Evolutionary conservation across 2,329 filamentous ascomycete species (phyloP).

Genomic region (Xylariaceae sp.): DNA sequence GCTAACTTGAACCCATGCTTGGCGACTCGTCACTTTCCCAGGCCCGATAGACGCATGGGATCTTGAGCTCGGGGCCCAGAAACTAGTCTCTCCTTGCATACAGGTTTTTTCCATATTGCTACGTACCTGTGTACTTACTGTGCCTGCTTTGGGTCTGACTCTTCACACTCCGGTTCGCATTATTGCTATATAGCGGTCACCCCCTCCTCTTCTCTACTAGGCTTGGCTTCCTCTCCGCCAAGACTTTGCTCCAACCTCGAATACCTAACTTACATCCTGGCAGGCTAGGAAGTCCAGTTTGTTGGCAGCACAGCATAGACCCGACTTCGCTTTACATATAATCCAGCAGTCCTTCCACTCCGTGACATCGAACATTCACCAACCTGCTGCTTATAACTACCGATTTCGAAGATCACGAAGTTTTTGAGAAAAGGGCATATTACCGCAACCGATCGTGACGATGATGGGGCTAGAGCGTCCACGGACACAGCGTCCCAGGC

Average conservation of each 20-base stretch:
- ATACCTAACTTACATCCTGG: constrained; percentile 14
- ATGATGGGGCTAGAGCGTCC: constrained; percentile 36
- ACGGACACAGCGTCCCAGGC: constrained; percentile 44
- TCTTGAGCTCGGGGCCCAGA: too few species aligned
- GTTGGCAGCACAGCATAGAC: constrained; percentile 22
- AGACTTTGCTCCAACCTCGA: constrained; percentile 4
- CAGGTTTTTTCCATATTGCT: too few species aligned
- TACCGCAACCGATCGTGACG: constrained; percentile 15
- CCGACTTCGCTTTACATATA: constrained; percentile 2
- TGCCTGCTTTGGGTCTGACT: neutral
- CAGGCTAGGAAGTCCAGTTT: constrained; percentile 25
- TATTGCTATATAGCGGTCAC: constrained; percentile 28
- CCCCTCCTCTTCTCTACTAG: constrained; percentile 17
- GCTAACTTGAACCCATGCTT: too few species aligned
- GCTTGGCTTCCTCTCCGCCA: constrained; percentile 13
- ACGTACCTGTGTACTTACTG: too few species aligned
- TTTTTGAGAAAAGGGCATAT: neutral
- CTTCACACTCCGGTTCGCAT: constrained; percentile 11
- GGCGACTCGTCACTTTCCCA: constrained; percentile 13
- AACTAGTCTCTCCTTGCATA: too few species aligned
- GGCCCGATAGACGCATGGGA: too few species aligned
- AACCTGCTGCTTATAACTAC: neutral
- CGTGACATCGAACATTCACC: neutral
- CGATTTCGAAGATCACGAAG: neutral
- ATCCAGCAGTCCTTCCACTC: neutral